Evolutionary conservation across 495 filamentous ascomycete species (phyloP).

Genomic region (Penicillium atrosanguineum): DNA sequence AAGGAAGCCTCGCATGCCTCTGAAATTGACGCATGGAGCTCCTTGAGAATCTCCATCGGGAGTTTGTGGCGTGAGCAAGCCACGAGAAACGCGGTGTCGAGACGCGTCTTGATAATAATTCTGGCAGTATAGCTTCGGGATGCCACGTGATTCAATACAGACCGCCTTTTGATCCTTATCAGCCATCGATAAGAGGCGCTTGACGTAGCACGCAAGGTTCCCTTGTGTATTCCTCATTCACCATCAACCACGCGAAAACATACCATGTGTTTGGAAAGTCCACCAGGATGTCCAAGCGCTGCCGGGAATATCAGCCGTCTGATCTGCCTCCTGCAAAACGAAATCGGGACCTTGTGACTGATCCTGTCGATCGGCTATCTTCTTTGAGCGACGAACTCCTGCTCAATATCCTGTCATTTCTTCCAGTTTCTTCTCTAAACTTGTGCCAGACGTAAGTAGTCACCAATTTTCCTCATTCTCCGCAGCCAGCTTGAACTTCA

Average conservation of each 20-base stretch:
- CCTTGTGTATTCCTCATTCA: conserved; percentile 3
- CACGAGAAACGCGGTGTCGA: conserved; percentile 3
- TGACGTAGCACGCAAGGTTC: conserved; percentile 14
- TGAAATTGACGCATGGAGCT: conserved; percentile 33
- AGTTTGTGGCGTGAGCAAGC: background rate
- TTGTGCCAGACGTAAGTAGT: conserved; percentile 61
- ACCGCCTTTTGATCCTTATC: conserved; percentile 14
- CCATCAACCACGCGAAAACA: background rate
- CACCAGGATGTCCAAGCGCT: conserved; percentile 48
- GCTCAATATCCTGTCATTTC: conserved; percentile 76
- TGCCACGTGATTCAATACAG: background rate
- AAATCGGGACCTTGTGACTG: conserved; percentile 22
- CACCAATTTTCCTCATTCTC: background rate
- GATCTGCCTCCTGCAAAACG: conserved; percentile 34
- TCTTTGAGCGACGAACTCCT: conserved; percentile 83
- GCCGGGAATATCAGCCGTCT: conserved; percentile 18
- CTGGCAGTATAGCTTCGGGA: conserved; percentile 3
- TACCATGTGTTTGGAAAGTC: background rate
- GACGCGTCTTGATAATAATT: conserved; percentile 5
- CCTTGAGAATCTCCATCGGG: conserved; percentile 39
- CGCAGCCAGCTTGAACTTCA: conserved; percentile 1
- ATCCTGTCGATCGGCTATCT: conserved; percentile 47
- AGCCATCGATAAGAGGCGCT: conserved; percentile 15
- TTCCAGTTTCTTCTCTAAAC: conserved; percentile 66
- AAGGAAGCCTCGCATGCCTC: conserved; percentile 31